These are phyloP conservation scores for Solidago caesia DNA, from an alignment of 129 eudicot genomes.

Conservation along the genomic window DNA sequence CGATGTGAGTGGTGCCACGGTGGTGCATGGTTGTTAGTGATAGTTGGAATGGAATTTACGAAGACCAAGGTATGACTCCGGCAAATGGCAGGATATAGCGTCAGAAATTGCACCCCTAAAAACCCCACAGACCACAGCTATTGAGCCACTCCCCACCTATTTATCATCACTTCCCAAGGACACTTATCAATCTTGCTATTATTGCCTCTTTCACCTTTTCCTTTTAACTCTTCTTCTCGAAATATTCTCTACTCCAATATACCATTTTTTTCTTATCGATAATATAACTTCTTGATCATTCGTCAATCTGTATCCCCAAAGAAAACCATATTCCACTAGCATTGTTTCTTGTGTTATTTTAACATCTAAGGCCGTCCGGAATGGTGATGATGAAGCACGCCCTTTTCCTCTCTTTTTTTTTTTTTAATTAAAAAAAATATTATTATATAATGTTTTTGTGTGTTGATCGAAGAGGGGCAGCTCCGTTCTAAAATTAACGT, in stretches of 20 bases:
- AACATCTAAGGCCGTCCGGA: no score
- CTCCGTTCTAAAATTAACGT: no score
- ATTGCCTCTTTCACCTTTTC: constrained; percentile 18
- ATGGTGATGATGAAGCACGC: no score
- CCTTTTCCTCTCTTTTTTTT: no score
- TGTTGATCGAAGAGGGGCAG: no score
- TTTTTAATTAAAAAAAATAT: no score
- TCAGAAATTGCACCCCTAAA: constrained; percentile 31
- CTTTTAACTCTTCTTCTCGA: constrained; percentile 14
- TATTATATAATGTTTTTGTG: no score
- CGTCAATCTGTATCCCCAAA: not conserved
- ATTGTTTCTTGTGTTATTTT: not conserved
- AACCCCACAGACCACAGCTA: constrained; percentile 27
- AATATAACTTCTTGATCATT: not conserved
- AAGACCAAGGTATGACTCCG: constrained; percentile 20
- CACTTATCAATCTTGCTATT: constrained; percentile 21
- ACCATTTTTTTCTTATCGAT: not conserved
- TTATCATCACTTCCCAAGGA: constrained; percentile 22
- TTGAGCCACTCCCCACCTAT: constrained; percentile 33
- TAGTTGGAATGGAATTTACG: constrained; percentile 23
- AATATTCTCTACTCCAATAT: constrained; percentile 18
- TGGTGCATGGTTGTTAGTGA: constrained; percentile 33
- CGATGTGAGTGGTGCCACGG: not conserved
- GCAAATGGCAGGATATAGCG: constrained; percentile 14
- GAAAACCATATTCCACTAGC: not conserved